Conservation (phyloP, 352 stramenopile genomes). For the Pythium biforme region DNA sequence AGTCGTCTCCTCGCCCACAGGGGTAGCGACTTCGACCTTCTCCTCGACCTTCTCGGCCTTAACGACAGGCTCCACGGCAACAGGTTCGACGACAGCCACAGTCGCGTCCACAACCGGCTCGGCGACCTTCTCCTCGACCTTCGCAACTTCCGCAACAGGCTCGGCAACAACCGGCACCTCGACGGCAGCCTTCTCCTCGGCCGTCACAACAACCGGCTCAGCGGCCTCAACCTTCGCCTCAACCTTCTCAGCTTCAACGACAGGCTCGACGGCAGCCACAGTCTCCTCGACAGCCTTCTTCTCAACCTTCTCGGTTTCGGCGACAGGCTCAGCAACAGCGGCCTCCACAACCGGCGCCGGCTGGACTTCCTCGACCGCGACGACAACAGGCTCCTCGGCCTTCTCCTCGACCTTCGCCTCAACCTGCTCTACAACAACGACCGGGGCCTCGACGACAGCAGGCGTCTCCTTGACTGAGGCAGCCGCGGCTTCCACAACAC, state of each 20-base stretch:
- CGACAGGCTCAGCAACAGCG: background rate
- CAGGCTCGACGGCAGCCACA: background rate
- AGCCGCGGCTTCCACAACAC: background rate
- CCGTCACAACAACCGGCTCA: background rate
- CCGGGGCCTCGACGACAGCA: background rate
- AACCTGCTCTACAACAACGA: background rate
- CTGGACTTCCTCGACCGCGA: background rate
- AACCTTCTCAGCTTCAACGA: conserved; percentile 24
- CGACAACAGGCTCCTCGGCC: conserved; percentile 3
- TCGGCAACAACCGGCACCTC: background rate
- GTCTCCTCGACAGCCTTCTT: background rate
- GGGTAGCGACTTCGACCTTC: conserved; percentile 23
- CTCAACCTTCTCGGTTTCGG: conserved; percentile 8
- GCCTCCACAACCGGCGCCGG: background rate
- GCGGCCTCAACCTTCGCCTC: conserved; percentile 32
- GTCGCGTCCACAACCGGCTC: background rate
- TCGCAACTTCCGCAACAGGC: conserved; percentile 8
- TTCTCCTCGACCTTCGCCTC: conserved; percentile 5
- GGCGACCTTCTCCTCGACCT: conserved; percentile 22
- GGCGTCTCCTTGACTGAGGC: background rate
- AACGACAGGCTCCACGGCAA: no score
- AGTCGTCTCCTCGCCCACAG: conserved; percentile 1
- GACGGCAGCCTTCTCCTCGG: conserved; percentile 1
- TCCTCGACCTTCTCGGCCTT: conserved; percentile 35
- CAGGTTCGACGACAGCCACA: background rate